A percentile compares a stretch with the other conserved stretches of the same genome.
These are phyloP conservation scores for Pterocarpus macrocarpus DNA, from an alignment of 306 rosid genomes.

Conservation along the genomic window DNA sequence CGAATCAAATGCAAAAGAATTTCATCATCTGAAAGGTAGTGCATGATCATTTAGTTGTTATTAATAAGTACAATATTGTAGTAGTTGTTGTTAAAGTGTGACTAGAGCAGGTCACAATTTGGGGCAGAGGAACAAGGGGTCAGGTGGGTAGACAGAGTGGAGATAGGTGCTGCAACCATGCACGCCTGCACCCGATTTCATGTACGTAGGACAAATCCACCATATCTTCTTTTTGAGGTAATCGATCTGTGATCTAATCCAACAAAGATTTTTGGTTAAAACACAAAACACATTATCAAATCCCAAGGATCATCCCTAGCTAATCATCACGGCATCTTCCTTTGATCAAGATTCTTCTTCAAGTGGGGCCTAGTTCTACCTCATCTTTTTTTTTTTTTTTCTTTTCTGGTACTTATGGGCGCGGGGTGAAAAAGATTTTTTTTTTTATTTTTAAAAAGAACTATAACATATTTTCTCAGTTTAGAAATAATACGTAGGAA, in stretches of 20 bases:
- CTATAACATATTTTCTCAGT: neutral
- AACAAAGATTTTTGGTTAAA: constrained; percentile 15
- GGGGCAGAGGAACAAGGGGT: neutral
- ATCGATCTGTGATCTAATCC: constrained; percentile 31
- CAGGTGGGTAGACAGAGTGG: neutral
- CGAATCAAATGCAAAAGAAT: neutral
- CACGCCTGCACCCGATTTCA: constrained; percentile 51
- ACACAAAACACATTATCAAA: constrained; percentile 24
- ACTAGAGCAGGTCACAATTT: neutral
- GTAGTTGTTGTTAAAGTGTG: constrained; percentile 5
- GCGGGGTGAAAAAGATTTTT: neutral
- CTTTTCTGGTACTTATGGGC: neutral
- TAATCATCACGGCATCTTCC: constrained; percentile 45
- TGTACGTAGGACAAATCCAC: constrained; percentile 62
- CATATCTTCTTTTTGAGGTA: constrained; percentile 47
- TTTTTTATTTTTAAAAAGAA: too few species aligned
- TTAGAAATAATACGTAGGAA: neutral
- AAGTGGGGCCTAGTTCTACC: constrained; percentile 37
- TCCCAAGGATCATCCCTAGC: constrained; percentile 53
- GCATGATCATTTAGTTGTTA: neutral
- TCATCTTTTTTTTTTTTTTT: neutral
- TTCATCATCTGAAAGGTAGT: neutral
- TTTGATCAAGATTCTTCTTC: constrained; percentile 41
- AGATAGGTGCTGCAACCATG: constrained; percentile 15
- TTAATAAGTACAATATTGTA: constrained; percentile 13